Conservation (phyloP, 1,284 basidiomycete species). For the Marasmius fiardii region DNA sequence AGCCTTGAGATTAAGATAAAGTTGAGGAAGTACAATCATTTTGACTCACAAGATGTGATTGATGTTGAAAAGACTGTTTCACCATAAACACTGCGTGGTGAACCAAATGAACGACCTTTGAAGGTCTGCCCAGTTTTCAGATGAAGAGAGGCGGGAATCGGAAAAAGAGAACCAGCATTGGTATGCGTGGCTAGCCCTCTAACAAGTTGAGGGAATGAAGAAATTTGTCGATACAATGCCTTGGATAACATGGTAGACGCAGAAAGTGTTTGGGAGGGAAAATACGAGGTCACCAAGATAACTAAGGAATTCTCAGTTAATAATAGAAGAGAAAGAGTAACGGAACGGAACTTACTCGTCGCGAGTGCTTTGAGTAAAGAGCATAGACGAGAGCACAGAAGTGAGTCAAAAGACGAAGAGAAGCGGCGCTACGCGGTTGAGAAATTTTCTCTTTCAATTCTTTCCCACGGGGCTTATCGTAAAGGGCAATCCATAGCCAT, state of each 20-base stretch:
- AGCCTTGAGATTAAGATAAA: conserved; percentile 10
- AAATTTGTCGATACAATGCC: conserved; percentile 47
- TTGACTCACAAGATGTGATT: conserved; percentile 86
- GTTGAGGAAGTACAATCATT: not conserved
- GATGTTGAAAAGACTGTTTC: conserved; percentile 99
- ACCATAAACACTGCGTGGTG: conserved; percentile 85
- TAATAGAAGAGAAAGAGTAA: conserved; percentile 1
- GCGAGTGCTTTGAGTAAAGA: conserved; percentile 78
- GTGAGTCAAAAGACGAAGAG: not conserved
- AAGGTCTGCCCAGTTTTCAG: conserved; percentile 95
- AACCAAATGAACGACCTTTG: conserved; percentile 86
- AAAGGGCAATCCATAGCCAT: not conserved
- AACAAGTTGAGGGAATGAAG: conserved; percentile 45
- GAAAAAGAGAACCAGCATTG: conserved; percentile 31
- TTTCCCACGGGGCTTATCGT: not conserved
- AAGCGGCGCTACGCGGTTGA: not conserved
- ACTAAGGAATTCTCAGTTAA: conserved; percentile 35
- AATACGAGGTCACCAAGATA: conserved; percentile 86
- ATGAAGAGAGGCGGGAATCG: conserved; percentile 82
- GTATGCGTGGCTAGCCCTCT: conserved; percentile 69
- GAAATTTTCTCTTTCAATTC: not conserved
- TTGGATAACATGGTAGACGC: conserved; percentile 50
- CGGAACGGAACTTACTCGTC: conserved; percentile 62
- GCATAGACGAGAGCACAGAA: conserved; percentile 54
- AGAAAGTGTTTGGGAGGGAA: conserved; percentile 66